These are phyloP conservation scores for Hymenotorrendiella dingleyae DNA, from an alignment of 2,329 filamentous ascomycete genomes.

Conservation along the genomic window DNA sequence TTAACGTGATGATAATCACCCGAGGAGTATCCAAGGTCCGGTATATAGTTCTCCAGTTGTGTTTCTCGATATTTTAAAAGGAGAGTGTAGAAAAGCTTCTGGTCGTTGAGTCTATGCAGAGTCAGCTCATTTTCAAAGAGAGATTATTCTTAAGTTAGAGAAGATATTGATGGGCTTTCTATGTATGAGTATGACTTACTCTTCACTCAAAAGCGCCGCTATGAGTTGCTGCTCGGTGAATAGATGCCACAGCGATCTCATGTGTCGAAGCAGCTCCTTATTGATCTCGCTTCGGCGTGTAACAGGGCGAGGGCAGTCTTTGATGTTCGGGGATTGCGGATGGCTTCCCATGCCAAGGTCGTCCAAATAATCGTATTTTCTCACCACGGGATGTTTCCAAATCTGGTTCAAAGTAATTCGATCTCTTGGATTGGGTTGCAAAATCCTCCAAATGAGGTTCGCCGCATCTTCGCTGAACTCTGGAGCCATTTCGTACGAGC, in stretches of 20 bases:
- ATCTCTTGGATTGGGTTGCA: constrained; percentile 70
- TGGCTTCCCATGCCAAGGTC: constrained; percentile 38
- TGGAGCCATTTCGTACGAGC: constrained; percentile 54
- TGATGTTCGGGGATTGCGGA: constrained; percentile 48
- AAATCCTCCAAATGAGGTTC: constrained; percentile 73
- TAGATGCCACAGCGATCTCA: constrained; percentile 88
- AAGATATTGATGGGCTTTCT: not conserved
- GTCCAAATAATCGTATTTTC: constrained; percentile 74
- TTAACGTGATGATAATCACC: constrained; percentile 86
- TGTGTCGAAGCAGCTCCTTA: constrained; percentile 72
- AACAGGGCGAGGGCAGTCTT: constrained; percentile 56
- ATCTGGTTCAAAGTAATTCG: constrained; percentile 77
- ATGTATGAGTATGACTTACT: constrained; percentile 52
- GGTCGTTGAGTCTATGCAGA: constrained; percentile 65
- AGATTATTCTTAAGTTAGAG: not conserved
- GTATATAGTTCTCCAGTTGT: constrained; percentile 81
- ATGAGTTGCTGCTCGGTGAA: constrained; percentile 68
- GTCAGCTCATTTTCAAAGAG: constrained; percentile 1
- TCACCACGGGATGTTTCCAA: constrained; percentile 81
- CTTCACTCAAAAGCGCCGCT: constrained; percentile 57
- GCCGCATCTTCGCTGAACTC: constrained; percentile 62
- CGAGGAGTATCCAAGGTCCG: constrained; percentile 72
- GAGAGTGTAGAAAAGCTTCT: constrained; percentile 88
- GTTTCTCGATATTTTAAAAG: constrained; percentile 77
- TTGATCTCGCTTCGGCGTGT: constrained; percentile 66